Evolutionary conservation across 2,329 filamentous ascomycete species (phyloP), one percentile per base, ranked within the genome.

Genomic region (Pseudopyrenochaeta lycopersici): DNA sequence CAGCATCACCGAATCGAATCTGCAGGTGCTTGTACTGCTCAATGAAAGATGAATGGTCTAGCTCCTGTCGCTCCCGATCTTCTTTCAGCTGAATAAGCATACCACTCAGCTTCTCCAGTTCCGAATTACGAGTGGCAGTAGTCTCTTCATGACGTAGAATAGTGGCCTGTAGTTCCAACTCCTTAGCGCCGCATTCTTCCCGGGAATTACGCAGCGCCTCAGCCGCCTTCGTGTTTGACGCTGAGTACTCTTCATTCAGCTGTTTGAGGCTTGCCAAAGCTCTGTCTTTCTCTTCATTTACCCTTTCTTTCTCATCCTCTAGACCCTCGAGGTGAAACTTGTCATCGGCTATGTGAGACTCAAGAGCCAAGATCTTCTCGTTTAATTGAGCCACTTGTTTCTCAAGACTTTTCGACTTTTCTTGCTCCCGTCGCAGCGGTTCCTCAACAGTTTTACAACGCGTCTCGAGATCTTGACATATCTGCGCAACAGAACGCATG

Each of bases 391-490:
- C 54, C 2, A 78, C 67, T 50, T 68, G 48, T 9, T 60, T 52
- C 40, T 77, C 63, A 12, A 79, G 62, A 18, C 68, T 62, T 36
- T 60, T 49, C n/a, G 66, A 71, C 45, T 67, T 77, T 14, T 71
- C 66, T 49, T 75, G 71, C 58, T 82, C 82, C 14, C 73, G 70
- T 4, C 77, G 77, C 11, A 87, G 72, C 5, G 85, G 85, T 43
- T 77, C 77, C 68, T 88, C 85, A 2, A 83, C 76, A 29, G 78
- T 78, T 30, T 81, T 77, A 62, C 85, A 88, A 7, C 85, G 80
- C 9, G 71, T 72, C 60, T 88, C 85, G 1, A 88, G 74, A 50
- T 85, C 83, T 20, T 79, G 77, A 62, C 84, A 87, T 11, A 84
- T 80, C 30, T 82, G 77, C 14, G 80, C 76, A 14, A 87, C 79